Conservation (phyloP, 192 early-diverging fungal species). For the Coemansia sp. region DNA sequence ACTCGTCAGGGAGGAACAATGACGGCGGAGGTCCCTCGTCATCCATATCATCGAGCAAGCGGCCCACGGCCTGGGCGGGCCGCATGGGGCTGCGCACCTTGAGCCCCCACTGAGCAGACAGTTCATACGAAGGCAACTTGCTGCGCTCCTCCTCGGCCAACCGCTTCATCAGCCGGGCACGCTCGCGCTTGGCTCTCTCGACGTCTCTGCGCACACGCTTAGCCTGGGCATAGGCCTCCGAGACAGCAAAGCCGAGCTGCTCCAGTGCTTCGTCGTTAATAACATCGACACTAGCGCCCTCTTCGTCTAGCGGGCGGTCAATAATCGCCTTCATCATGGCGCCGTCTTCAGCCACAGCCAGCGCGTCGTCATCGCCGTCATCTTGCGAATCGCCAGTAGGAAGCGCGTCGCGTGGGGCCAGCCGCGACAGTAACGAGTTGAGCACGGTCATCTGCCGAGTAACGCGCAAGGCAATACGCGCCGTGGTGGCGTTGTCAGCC, state of each 20-base stretch:
- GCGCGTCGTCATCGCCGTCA: conserved; percentile 32
- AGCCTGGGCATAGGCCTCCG: conserved; percentile 28
- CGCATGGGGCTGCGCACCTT: conserved; percentile 36
- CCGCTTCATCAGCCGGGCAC: conserved; percentile 42
- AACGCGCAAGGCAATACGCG: conserved; percentile 34
- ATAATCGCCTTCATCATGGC: conserved; percentile 45
- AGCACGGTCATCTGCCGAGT: conserved; percentile 43
- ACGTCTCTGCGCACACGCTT: conserved; percentile 37
- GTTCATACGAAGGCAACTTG: conserved; percentile 48
- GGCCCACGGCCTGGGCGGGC: conserved; percentile 20
- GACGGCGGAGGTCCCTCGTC: conserved; percentile 42
- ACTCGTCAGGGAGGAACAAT: conserved; percentile 37
- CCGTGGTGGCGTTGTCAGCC: conserved; percentile 37
- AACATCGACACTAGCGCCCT: conserved; percentile 11
- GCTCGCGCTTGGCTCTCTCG: conserved; percentile 28
- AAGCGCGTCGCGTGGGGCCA: conserved; percentile 17
- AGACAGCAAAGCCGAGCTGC: conserved; percentile 31
- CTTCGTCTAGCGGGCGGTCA: conserved; percentile 31
- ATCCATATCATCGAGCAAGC: conserved; percentile 10
- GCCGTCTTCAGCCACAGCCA: conserved; percentile 40
- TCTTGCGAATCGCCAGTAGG: conserved; percentile 10
- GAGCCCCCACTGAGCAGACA: conserved; percentile 41
- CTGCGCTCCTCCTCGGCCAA: conserved; percentile 36
- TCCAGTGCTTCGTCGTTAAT: conserved; percentile 38
- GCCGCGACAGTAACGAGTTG: conserved; percentile 22